These are phyloP conservation scores for Xylaria sp. DNA, from an alignment of 495 filamentous ascomycete genomes.

Conservation along the genomic window DNA sequence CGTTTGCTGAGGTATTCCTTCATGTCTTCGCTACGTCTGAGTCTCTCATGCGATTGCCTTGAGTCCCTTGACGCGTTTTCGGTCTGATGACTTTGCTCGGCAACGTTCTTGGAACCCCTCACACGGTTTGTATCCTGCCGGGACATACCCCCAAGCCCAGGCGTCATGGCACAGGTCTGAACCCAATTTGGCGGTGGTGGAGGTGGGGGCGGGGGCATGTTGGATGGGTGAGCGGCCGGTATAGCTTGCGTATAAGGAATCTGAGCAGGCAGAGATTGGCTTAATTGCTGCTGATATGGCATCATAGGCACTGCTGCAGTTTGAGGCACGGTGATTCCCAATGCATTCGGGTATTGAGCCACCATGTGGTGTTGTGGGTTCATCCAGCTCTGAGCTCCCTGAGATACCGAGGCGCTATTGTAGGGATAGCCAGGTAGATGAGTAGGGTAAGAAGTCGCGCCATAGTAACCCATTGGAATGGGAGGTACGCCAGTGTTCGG, in stretches of 20 bases:
- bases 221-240: background rate
- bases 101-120: background rate
- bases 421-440: slow-evolving; percentile 16
- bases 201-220: slow-evolving; percentile 8
- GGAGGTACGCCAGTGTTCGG: background rate
- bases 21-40: background rate
- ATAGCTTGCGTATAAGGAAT: slow-evolving; percentile 1
- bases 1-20: slow-evolving; percentile 25
- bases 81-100: background rate
- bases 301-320: background rate
- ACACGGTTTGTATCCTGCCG: background rate
- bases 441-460: slow-evolving; percentile 4
- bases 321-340: background rate
- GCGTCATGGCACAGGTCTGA: background rate
- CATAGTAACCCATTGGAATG: background rate
- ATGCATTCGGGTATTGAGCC: slow-evolving; percentile 12
- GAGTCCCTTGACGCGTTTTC: slow-evolving; percentile 13
- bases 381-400: background rate
- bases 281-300: background rate
- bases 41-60: background rate
- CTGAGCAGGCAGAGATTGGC: background rate
- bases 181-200: slow-evolving; percentile 16
- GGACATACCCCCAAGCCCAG: background rate
- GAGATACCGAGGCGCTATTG: background rate
- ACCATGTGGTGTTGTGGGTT: slow-evolving; percentile 11